Conservation (phyloP, 2,329 filamentous ascomycete species). For the Hypomyces rosellus region DNA sequence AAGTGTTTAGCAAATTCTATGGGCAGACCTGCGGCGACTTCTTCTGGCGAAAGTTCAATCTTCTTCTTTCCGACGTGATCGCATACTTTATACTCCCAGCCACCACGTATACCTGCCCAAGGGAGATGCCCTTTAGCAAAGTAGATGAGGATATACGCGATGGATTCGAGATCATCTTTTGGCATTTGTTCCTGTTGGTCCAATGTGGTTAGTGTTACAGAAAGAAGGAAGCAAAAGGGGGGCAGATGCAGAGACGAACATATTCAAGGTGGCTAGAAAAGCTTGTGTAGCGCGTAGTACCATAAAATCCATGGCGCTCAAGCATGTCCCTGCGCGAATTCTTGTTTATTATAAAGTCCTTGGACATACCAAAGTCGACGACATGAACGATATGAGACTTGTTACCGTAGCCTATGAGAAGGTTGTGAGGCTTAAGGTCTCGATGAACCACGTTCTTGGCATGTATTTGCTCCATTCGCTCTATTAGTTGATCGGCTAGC, state of each 20-base stretch:
- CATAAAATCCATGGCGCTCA: background rate
- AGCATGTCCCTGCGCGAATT: background rate
- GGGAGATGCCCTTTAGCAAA: slow-evolving; percentile 11
- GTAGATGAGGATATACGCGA: slow-evolving; percentile 13
- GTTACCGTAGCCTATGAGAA: slow-evolving; percentile 17
- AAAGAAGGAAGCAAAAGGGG: background rate
- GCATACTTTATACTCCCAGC: background rate
- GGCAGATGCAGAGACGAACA: background rate
- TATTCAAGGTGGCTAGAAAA: background rate
- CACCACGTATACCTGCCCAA: slow-evolving; percentile 3
- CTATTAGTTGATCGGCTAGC: slow-evolving; percentile 17
- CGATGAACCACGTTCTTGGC: slow-evolving; percentile 13
- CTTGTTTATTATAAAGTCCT: slow-evolving; percentile 1
- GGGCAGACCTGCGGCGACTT: slow-evolving; percentile 1
- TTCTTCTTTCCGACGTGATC: background rate
- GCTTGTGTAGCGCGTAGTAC: slow-evolving; percentile 1
- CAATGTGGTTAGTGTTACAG: background rate
- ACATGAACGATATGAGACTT: slow-evolving; percentile 15
- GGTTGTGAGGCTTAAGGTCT: slow-evolving; percentile 20
- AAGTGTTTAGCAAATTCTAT: slow-evolving; percentile 6
- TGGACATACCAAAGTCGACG: slow-evolving; percentile 17
- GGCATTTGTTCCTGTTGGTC: slow-evolving; percentile 6
- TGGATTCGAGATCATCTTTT: slow-evolving; percentile 13
- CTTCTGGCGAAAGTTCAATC: background rate
- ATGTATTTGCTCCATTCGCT: slow-evolving; percentile 16